Conservation (phyloP, 2,329 filamentous ascomycete genomes). For the Amesomyces nigricolor region DNA sequence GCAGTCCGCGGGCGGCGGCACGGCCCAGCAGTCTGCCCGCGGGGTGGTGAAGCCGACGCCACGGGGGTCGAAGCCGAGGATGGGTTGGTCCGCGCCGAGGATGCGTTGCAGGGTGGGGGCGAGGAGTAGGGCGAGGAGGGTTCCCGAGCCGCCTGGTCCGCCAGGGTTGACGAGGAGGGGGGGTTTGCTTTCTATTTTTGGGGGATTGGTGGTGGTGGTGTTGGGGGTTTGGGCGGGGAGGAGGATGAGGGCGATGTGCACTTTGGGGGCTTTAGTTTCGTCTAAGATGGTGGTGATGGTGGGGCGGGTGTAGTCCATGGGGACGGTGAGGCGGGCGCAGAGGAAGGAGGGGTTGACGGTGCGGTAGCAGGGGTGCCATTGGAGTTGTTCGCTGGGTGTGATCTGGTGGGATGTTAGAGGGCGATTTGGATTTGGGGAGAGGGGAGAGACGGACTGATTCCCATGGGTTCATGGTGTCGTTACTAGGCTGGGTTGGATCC, state of each 20-base stretch:
- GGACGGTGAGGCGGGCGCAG: slow-evolving; percentile 42
- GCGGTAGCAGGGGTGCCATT: slow-evolving; percentile 40
- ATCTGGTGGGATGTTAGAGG: slow-evolving; percentile 30
- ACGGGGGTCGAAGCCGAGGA: slow-evolving; percentile 46
- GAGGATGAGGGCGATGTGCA: slow-evolving; percentile 36
- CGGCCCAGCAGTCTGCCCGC: slow-evolving; percentile 35
- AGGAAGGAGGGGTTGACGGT: slow-evolving; percentile 25
- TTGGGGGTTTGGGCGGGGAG: slow-evolving; percentile 29
- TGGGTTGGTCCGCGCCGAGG: slow-evolving; percentile 37
- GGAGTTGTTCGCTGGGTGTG: slow-evolving; percentile 38
- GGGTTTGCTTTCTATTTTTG: slow-evolving; percentile 31
- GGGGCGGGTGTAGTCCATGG: slow-evolving; percentile 42
- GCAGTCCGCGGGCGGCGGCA: slow-evolving; percentile 10
- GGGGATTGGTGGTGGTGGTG: slow-evolving; percentile 24
- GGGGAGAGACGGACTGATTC: not conserved
- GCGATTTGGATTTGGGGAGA: not conserved
- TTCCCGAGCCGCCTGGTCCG: slow-evolving; percentile 42
- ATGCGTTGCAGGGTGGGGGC: slow-evolving; percentile 33
- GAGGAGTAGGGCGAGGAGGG: slow-evolving; percentile 25
- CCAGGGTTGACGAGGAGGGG: slow-evolving; percentile 43
- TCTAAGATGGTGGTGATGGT: slow-evolving; percentile 29
- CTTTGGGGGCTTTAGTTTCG: slow-evolving; percentile 25
- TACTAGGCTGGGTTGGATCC: not conserved
- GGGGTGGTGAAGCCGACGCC: slow-evolving; percentile 39
- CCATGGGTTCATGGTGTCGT: slow-evolving; percentile 15